Evolutionary conservation across 1,284 basidiomycete genomes (phyloP), one percentile per base, ranked within the genome.

Genomic region (Austroboletus novae-zelandiae): DNA sequence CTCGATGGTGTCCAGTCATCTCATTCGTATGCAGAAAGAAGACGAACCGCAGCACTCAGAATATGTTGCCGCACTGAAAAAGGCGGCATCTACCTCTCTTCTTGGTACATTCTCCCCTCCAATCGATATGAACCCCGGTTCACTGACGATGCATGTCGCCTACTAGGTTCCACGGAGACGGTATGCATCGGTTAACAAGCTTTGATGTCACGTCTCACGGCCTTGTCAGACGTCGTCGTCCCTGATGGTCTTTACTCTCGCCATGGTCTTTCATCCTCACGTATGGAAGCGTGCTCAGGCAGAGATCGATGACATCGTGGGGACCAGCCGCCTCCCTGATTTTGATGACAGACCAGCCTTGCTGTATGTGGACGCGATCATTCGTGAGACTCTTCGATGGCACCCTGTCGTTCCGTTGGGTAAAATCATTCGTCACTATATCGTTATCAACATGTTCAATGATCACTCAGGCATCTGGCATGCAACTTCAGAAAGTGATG

Each of bases 271-370:
- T 14, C 48, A 70, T 32, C 71, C 71, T 0, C 60, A 62, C 2
- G 61, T 64, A 20, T 42, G 27, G 41, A 42, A 42, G 29, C 41
- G 41, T 18, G 41, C 41, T 23, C 20, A 23, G 20, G 20, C 20
- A 6, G 73, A 77, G 44, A 60, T 78, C 4, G 73, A 76, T 47
- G 36, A 50, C 0, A 62, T 73, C 5, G 41, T 73, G 13, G 71
- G 73, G 3, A 49, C 46, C 0, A 61, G 67, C 11, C 59, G 69
- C 9, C 59, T 77, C 3, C 76, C 75, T 1, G 61, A 59, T 1
- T 70, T 74, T 25, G 57, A 57, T 11, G 77, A 79, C 43, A 55
- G 68, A 29, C 45, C 61, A 1, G 48, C 49, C 0, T 57, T 78
- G 30, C 71, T 70, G 0, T 77, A 74, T 42, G 49, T 75, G 6